These are phyloP conservation scores for Ensete glaucum DNA, from an alignment of 176 grass and related monocot species.

Conservation along the genomic window DNA sequence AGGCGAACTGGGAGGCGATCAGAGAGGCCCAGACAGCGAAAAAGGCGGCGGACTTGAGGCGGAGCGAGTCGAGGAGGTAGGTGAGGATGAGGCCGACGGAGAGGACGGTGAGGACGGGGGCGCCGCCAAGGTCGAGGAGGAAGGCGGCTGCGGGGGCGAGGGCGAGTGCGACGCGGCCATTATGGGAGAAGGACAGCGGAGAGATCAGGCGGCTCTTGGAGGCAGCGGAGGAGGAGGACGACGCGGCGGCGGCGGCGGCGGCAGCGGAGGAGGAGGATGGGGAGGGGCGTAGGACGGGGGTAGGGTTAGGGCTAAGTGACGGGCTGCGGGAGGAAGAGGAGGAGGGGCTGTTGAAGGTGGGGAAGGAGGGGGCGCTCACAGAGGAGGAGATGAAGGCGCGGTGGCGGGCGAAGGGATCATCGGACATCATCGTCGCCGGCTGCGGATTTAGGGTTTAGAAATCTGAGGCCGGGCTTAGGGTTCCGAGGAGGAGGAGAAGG, in stretches of 20 bases:
- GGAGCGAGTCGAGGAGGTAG: constrained; percentile 75
- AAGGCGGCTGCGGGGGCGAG: constrained; percentile 72
- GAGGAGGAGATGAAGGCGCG: constrained; percentile 67
- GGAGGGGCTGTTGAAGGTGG: constrained; percentile 43
- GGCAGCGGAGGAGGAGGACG: background rate
- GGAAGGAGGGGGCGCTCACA: constrained; percentile 41
- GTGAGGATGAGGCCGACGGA: constrained; percentile 55
- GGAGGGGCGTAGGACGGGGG: constrained; percentile 37
- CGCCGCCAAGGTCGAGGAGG: constrained; percentile 80
- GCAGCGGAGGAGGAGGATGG: constrained; percentile 29
- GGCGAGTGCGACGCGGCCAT: constrained; percentile 49
- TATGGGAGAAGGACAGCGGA: constrained; percentile 49
- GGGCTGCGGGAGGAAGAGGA: constrained; percentile 29
- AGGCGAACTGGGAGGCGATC: constrained; percentile 56
- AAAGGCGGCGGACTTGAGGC: constrained; percentile 51
- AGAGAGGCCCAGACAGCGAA: constrained; percentile 77
- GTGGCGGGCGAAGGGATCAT: constrained; percentile 45
- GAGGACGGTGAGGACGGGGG: constrained; percentile 65
- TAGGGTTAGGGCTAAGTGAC: constrained; percentile 47
- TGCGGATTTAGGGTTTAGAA: constrained; percentile 49
- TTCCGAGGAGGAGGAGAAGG: background rate
- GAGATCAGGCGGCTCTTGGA: constrained; percentile 27
- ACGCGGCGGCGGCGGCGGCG: no score
- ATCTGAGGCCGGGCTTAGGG: constrained; percentile 17
- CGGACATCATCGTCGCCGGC: constrained; percentile 45